A percentile compares a stretch with the other conserved stretches of the same genome.
Evolutionary conservation across 2,329 filamentous ascomycete species (phyloP).

Genomic region (Penicillium occitanis): DNA sequence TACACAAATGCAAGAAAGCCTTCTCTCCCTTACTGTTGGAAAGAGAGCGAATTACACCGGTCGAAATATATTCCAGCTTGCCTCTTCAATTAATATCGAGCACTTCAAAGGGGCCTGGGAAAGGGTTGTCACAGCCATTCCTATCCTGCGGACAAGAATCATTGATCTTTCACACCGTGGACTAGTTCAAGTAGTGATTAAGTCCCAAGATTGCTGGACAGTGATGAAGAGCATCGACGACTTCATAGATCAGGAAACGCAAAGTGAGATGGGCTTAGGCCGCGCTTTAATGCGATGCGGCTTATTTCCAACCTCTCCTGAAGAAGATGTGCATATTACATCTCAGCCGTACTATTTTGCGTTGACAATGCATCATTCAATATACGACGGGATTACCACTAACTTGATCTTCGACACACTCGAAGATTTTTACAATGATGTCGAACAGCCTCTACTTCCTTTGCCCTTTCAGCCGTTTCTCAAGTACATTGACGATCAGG

Average conservation of each 20-base stretch:
- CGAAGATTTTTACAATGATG: not conserved
- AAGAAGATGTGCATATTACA: not conserved
- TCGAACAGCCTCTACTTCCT: not conserved
- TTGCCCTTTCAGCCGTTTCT: conserved; percentile 4
- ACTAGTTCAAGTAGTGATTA: conserved; percentile 29
- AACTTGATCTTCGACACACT: conserved; percentile 7
- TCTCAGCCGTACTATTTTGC: not conserved
- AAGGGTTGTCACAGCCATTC: conserved; percentile 27
- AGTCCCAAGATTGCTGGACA: conserved; percentile 22
- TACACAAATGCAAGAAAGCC: conserved; percentile 43
- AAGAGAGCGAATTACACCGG: conserved; percentile 54
- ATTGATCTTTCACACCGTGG: conserved; percentile 26
- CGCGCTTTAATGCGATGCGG: conserved; percentile 1
- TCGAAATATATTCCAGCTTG: not conserved
- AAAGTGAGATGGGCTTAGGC: conserved; percentile 14
- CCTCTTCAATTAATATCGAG: not conserved
- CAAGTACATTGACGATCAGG: conserved; percentile 3
- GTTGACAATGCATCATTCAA: conserved; percentile 18
- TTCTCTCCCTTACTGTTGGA: conserved; percentile 24
- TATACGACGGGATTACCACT: conserved; percentile 17
- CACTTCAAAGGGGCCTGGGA: not conserved
- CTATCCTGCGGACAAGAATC: conserved; percentile 45
- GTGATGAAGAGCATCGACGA: conserved; percentile 7
- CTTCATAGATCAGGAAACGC: conserved; percentile 17
- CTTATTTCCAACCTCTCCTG: not conserved